These are phyloP conservation scores for Suhomyces kunorum DNA, from an alignment of 1,139 yeast genomes.

Conservation along the genomic window DNA sequence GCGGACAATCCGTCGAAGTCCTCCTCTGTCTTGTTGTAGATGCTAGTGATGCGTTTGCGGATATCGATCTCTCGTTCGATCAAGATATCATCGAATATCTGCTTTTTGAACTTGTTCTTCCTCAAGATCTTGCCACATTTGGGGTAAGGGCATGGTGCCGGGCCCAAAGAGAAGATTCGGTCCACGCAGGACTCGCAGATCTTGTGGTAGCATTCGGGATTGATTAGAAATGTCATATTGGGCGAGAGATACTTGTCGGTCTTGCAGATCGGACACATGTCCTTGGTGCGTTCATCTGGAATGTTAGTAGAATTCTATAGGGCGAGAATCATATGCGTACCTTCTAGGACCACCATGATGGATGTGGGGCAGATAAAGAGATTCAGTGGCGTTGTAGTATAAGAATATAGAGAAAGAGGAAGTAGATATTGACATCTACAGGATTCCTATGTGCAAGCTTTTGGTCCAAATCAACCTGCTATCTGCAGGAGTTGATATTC, in stretches of 20 bases:
- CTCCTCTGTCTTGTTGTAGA: constrained; percentile 78
- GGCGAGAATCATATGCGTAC: too few species aligned
- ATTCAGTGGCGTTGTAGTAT: not conserved
- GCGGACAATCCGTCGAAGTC: constrained; percentile 64
- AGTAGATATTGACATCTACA: too few species aligned
- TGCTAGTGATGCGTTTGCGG: constrained; percentile 70
- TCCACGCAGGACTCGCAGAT: constrained; percentile 97
- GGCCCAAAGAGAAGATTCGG: constrained; percentile 89
- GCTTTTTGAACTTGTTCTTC: constrained; percentile 87
- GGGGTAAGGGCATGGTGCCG: constrained; percentile 95
- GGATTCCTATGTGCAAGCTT: too few species aligned
- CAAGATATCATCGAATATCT: constrained; percentile 82
- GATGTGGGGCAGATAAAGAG: not conserved
- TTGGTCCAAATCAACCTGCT: too few species aligned
- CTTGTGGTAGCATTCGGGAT: constrained; percentile 97
- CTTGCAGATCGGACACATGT: constrained; percentile 97
- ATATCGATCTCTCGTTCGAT: constrained; percentile 94
- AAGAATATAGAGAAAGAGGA: not conserved
- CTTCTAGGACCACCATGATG: constrained; percentile 12
- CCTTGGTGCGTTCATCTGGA: constrained; percentile 49
- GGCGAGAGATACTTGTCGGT: constrained; percentile 94
- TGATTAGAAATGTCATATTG: constrained; percentile 85
- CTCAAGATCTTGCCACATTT: constrained; percentile 85
- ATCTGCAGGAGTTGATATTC: not conserved
- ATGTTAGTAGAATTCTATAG: constrained; percentile 8